Base-by-base conservation (phyloP, 495 filamentous ascomycete genomes). In the Neurospora sp. region DNA sequence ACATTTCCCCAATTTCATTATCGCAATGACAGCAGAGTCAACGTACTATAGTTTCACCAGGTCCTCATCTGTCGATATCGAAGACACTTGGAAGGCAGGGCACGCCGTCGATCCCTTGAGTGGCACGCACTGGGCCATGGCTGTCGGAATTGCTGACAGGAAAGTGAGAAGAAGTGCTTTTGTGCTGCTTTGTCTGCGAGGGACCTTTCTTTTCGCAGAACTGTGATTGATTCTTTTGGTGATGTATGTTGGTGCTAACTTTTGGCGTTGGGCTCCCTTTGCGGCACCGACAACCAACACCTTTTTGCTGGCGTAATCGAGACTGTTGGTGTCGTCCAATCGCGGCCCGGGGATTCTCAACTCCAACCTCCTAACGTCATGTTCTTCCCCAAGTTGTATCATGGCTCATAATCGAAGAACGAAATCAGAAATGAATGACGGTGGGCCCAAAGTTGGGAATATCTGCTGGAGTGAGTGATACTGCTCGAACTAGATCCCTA, bases 31-130 rank as follows among this genome's bases (percentile, higher is more conserved):
- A 40, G 20, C 1, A 65, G 44, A 48, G 37, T 6, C 72, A 72
- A 89, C 94, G 80, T 87, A 98, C 95, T 93, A 99, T 75, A 89
- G 81, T 53, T 86, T 87, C 71, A 88, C 86, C 69, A 97, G 79
- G 69, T 82, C 83, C 44, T 81, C 82, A 78, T 88, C 88, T 53
- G 90, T 95, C 40, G 94, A 95, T 48, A 99, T 88, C 4, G 92
- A 96, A 2, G 96, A 89, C 42, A 87, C 80, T 77, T 89, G 89
- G 80, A 97, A 99, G 39, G 95, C 94, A 71, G 92, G 85, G 83
- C 96, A 99, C 71, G 87, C 84, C 27, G 87, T 92, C 35, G 96
- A 98, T 48, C 86, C 90, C 59, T 88, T 82, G 38, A 99, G 88
- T 22, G 95, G 88, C 71, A 99, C 89, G 78, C 96, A 99, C n/a